phyloP scores from a whole-genome alignment of 257 asterid genomes.

The Solanum tacnaense region DNA sequence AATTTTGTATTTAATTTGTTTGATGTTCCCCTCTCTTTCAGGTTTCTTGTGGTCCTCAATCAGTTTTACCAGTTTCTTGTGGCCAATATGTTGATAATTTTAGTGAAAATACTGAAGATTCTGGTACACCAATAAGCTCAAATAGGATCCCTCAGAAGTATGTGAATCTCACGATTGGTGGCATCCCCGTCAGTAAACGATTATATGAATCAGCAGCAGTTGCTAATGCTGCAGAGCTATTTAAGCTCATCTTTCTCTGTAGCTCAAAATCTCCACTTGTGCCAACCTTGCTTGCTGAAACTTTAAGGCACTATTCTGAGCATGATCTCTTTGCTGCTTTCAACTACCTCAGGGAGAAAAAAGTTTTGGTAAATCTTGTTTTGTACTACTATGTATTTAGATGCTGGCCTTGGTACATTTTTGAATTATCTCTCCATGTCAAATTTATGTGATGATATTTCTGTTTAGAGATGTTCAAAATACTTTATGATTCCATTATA shows the following conservation, averaged over 20 bases:
- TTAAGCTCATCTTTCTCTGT: conserved; percentile 82
- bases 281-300: conserved; percentile 69
- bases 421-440: not conserved
- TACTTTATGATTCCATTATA: not conserved
- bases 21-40: conserved; percentile 11
- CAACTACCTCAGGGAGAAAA: conserved; percentile 81
- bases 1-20: not conserved
- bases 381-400: not conserved
- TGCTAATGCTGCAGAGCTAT: conserved; percentile 91
- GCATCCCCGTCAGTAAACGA: conserved; percentile 29
- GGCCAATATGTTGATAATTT: conserved; percentile 29
- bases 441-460: not conserved
- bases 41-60: conserved; percentile 7
- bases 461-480: not conserved
- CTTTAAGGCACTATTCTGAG: conserved; percentile 87
- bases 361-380: conserved; percentile 54
- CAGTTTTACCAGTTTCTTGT: conserved; percentile 16
- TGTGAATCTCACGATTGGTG: conserved; percentile 37
- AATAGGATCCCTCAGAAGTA: conserved; percentile 36
- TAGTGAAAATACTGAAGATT: conserved; percentile 27
- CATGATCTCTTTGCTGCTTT: conserved; percentile 96
- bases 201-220: conserved; percentile 75
- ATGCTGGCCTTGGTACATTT: not conserved
- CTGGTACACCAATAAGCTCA: conserved; percentile 43
- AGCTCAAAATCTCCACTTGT: conserved; percentile 63